phyloP scores from a whole-genome alignment of 1,139 yeast species.

The Yamadazyma blattariae region DNA sequence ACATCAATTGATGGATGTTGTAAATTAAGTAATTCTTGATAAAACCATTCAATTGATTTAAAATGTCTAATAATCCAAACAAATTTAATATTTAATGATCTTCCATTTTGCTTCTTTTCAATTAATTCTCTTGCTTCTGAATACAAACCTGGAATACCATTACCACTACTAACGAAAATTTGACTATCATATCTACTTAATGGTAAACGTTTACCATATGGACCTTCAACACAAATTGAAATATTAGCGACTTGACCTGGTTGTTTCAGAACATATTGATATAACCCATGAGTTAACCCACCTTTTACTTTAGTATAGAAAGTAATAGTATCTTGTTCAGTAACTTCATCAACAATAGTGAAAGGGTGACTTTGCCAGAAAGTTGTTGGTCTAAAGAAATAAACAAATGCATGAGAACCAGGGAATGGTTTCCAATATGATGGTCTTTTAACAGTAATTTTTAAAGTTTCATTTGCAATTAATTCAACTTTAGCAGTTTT shows the following conservation, averaged over 20 bases:
- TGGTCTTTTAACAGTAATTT: constrained; percentile 34
- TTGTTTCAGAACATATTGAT: constrained; percentile 43
- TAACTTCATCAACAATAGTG: constrained; percentile 40
- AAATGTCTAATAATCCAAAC: constrained; percentile 39
- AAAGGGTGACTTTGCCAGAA: constrained; percentile 63
- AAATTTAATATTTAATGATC: constrained; percentile 19
- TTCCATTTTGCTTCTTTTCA: constrained; percentile 6
- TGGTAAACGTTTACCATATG: constrained; percentile 35
- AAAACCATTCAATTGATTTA: constrained; percentile 51
- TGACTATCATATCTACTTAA: constrained; percentile 50
- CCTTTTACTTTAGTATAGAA: constrained; percentile 42
- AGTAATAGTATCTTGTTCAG: constrained; percentile 27
- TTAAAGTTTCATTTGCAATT: constrained; percentile 45
- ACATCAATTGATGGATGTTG: constrained; percentile 22
- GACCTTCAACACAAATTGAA: constrained; percentile 38
- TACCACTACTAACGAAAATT: constrained; percentile 64
- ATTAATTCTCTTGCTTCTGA: constrained; percentile 27
- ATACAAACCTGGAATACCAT: constrained; percentile 62
- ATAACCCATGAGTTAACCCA: constrained; percentile 43
- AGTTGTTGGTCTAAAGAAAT: constrained; percentile 37
- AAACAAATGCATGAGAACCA: constrained; percentile 37
- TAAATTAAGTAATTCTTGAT: constrained; percentile 35
- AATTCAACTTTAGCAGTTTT: constrained; percentile 48
- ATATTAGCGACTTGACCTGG: constrained; percentile 39
- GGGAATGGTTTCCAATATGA: constrained; percentile 39